These are phyloP conservation scores for Chlamydomonas asymmetrica DNA, from an alignment of 139 green algal genomes.

Conservation along the genomic window DNA sequence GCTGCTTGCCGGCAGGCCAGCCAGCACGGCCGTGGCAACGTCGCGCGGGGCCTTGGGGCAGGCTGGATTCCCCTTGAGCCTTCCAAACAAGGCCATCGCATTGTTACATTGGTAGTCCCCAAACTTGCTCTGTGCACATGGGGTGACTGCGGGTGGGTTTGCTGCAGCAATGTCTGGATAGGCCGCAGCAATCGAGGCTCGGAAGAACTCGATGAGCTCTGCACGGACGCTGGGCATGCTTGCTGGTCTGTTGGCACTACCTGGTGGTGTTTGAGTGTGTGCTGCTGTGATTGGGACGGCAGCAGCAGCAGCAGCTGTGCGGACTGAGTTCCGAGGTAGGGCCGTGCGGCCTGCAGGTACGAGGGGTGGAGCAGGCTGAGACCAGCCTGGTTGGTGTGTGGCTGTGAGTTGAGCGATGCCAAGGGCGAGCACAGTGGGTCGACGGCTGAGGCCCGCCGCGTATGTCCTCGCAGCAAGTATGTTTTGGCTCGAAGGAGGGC, in stretches of 20 bases:
- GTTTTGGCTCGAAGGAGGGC: no score
- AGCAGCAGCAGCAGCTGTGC: no score
- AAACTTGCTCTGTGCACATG: constrained; percentile 80
- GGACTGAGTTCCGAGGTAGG: no score
- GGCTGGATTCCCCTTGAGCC: constrained; percentile 80
- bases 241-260: constrained; percentile 1
- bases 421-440: no score
- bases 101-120: constrained; percentile 99
- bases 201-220: constrained; percentile 70
- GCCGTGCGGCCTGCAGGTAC: no score
- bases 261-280: no score
- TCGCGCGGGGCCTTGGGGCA: constrained; percentile 85
- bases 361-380: no score
- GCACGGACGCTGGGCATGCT: constrained; percentile 21
- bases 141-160: constrained; percentile 53
- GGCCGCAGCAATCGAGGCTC: constrained; percentile 55
- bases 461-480: no score
- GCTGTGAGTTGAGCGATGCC: no score
- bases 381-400: no score
- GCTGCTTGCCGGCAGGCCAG: constrained; percentile 61
- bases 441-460: no score
- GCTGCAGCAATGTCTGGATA: constrained; percentile 62
- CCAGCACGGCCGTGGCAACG: constrained; percentile 85
- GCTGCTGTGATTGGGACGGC: no score
- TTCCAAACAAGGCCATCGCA: constrained; percentile 92